Evolutionary conservation across 805 yeast species (phyloP).

Genomic region (Starmera amethionina): DNA sequence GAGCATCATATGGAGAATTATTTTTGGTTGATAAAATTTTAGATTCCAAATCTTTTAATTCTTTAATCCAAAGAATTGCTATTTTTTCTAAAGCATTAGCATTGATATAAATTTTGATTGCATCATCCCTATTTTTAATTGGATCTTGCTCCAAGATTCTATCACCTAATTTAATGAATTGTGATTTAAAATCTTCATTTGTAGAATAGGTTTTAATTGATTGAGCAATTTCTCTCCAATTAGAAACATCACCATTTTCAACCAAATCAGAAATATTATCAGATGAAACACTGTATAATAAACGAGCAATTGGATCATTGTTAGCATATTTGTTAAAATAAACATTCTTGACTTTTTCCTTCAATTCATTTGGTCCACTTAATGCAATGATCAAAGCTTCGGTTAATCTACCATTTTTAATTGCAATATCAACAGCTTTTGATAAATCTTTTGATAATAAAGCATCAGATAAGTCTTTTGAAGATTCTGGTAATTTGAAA

Average conservation of each 20-base stretch:
- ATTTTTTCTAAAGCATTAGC: constrained; percentile 77
- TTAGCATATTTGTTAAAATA: constrained; percentile 53
- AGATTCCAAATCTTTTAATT: constrained; percentile 41
- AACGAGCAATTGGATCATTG: constrained; percentile 51
- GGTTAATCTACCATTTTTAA: constrained; percentile 49
- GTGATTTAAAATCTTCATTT: constrained; percentile 38
- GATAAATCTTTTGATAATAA: constrained; percentile 54
- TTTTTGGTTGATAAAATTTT: constrained; percentile 27
- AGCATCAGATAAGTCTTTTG: constrained; percentile 35
- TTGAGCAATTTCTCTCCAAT: constrained; percentile 79
- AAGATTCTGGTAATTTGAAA: constrained; percentile 37
- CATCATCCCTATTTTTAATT: constrained; percentile 53
- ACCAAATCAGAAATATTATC: constrained; percentile 59
- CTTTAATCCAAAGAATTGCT: constrained; percentile 76
- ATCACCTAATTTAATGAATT: constrained; percentile 67
- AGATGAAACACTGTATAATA: constrained; percentile 55
- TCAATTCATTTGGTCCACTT: constrained; percentile 51
- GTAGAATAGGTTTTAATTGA: constrained; percentile 50
- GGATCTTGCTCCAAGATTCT: constrained; percentile 45
- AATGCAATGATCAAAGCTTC: constrained; percentile 82
- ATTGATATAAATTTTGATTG: constrained; percentile 68
- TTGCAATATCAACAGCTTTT: constrained; percentile 57
- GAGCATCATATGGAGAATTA: constrained; percentile 69
- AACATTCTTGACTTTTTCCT: constrained; percentile 58
- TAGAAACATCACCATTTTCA: constrained; percentile 59